Conservation (phyloP, 306 rosid genomes). For the Vigna reflexopilosa region DNA sequence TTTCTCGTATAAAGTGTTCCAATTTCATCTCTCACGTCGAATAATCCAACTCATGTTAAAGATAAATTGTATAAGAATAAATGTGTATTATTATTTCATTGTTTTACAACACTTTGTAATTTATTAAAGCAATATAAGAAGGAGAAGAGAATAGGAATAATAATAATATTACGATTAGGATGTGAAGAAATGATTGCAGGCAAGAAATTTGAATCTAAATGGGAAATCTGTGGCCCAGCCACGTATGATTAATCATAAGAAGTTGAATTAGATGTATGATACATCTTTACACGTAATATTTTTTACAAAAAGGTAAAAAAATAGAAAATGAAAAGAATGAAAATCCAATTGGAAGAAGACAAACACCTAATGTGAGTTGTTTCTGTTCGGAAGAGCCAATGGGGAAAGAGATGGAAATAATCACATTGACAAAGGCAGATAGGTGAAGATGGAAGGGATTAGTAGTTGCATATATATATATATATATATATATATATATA, state of each 20-base stretch:
- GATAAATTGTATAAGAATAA: no score
- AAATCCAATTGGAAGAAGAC: slow-evolving; percentile 28
- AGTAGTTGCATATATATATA: neutral
- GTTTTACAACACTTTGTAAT: no score
- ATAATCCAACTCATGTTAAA: no score
- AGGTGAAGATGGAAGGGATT: slow-evolving; percentile 48
- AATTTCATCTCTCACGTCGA: no score
- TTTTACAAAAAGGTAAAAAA: slow-evolving; percentile 15
- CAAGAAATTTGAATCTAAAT: neutral
- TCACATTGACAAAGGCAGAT: neutral
- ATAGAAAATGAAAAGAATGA: slow-evolving; percentile 40
- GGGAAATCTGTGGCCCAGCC: slow-evolving; percentile 26
- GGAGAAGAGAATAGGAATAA: no score
- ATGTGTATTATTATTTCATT: no score
- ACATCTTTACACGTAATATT: slow-evolving; percentile 47
- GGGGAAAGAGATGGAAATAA: neutral
- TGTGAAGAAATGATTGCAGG: neutral
- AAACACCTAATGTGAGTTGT: slow-evolving; percentile 34
- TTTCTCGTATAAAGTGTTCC: no score
- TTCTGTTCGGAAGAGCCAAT: neutral
- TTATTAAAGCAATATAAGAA: no score
- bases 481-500: no score
- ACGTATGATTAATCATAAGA: slow-evolving; percentile 27
- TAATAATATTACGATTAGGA: no score
- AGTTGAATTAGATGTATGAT: slow-evolving; percentile 42